These are phyloP conservation scores for Monosporascus ibericus DNA, from an alignment of 2,329 filamentous ascomycete genomes.

Conservation along the genomic window DNA sequence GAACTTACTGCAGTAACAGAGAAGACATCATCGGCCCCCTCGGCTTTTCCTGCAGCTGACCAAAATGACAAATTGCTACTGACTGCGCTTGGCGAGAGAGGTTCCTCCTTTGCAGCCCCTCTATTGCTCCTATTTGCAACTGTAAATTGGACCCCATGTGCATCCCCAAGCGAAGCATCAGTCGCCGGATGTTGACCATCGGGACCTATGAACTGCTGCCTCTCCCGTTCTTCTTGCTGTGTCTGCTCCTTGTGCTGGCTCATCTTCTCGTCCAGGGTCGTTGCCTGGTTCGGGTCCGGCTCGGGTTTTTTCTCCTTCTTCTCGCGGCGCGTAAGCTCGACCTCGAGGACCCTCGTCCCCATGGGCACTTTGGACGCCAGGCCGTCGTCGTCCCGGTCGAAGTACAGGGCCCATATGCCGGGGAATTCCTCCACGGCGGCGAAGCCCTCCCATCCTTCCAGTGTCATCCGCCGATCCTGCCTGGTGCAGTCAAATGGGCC, in stretches of 20 bases:
- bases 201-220: conserved; percentile 8
- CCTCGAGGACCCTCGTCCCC: conserved; percentile 45
- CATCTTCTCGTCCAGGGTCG: conserved; percentile 26
- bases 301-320: conserved; percentile 34
- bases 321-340: conserved; percentile 49
- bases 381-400: conserved; percentile 40
- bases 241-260: conserved; percentile 21
- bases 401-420: conserved; percentile 41
- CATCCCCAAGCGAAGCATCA: background rate
- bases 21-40: conserved; percentile 11
- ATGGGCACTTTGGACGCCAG: conserved; percentile 37
- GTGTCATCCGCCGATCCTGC: conserved; percentile 43
- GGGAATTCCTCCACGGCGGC: conserved; percentile 38
- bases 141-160: background rate
- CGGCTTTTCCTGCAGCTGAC: conserved; percentile 15
- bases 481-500: conserved; percentile 47
- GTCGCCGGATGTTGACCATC: conserved; percentile 6
- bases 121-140: background rate
- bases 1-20: conserved; percentile 21
- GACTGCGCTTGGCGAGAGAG: conserved; percentile 16
- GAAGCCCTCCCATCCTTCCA: conserved; percentile 45
- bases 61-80: conserved; percentile 21
- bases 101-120: background rate
- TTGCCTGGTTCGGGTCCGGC: conserved; percentile 13
- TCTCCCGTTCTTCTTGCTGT: conserved; percentile 15